phyloP scores from a whole-genome alignment of 2,329 filamentous ascomycete genomes.

The Gaeumannomyces sp. region DNA sequence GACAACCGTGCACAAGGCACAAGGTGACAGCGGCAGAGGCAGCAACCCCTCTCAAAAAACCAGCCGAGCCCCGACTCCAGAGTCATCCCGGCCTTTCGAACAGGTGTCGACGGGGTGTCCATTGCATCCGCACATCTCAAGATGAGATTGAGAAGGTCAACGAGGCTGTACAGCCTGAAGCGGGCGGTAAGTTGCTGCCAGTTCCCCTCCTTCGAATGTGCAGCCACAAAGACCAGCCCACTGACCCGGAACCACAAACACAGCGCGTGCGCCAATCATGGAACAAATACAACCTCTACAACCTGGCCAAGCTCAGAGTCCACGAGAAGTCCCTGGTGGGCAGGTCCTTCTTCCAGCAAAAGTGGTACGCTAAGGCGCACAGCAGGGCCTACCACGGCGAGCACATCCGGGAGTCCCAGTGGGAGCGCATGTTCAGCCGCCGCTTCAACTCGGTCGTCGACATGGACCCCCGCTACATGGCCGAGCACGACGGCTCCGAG shows the following conservation, averaged over 20 bases:
- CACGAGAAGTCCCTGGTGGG: slow-evolving; percentile 18
- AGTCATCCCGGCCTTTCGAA: not conserved
- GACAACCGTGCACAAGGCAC: not conserved
- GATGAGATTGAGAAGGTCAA: slow-evolving; percentile 48
- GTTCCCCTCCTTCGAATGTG: slow-evolving; percentile 6
- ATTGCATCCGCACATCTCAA: slow-evolving; percentile 23
- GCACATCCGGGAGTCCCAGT: slow-evolving; percentile 86
- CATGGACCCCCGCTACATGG: slow-evolving; percentile 77
- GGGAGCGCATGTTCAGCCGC: slow-evolving; percentile 86
- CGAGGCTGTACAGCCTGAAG: slow-evolving; percentile 61
- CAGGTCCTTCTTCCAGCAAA: slow-evolving; percentile 92
- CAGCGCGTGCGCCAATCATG: slow-evolving; percentile 93
- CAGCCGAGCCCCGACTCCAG: not conserved
- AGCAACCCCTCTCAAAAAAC: not conserved
- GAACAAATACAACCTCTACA: slow-evolving; percentile 97
- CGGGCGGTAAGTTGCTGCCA: slow-evolving; percentile 47
- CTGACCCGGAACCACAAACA: not conserved
- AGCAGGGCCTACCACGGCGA: slow-evolving; percentile 90
- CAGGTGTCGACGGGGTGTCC: not conserved
- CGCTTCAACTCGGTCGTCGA: slow-evolving; percentile 76
- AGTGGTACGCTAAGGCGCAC: slow-evolving; percentile 85
- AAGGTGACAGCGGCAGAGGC: too few relatives aligned
- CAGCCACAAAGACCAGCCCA: not conserved
- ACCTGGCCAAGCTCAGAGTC: slow-evolving; percentile 46
- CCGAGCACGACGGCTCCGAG: slow-evolving; percentile 72